phyloP scores from a whole-genome alignment of 139 green algal species.

The Nannochloris sp. region DNA sequence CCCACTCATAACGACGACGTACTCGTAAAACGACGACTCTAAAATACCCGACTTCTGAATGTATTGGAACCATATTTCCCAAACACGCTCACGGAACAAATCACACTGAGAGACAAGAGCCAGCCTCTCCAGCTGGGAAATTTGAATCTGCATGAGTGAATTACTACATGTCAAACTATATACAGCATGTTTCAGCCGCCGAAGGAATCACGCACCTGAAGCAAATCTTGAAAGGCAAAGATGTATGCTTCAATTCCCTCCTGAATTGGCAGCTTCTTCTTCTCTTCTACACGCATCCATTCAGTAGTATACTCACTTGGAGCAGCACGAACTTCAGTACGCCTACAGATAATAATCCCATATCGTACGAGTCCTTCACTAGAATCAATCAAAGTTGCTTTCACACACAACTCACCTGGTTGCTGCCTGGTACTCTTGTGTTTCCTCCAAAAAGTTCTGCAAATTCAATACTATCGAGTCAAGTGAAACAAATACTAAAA shows the following conservation, averaged over 20 bases:
- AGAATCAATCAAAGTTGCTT: too few relatives aligned
- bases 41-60: constrained; percentile 8
- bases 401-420: too few relatives aligned
- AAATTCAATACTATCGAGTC: background rate
- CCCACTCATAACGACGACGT: background rate
- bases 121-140: constrained; percentile 15
- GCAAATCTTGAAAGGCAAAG: background rate
- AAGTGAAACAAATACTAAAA: background rate
- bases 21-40: constrained; percentile 11
- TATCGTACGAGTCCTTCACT: too few relatives aligned
- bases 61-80: constrained; percentile 19
- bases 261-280: background rate
- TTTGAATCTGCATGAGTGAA: background rate
- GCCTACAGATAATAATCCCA: too few relatives aligned
- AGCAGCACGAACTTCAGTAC: too few relatives aligned
- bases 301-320: background rate
- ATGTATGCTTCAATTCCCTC: background rate
- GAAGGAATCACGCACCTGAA: background rate
- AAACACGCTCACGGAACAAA: background rate
- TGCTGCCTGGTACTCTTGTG: background rate
- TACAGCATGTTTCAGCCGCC: background rate
- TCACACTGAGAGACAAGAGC: background rate
- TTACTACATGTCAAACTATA: background rate
- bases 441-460: constrained; percentile 2
- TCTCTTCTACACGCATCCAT: constrained; percentile 2